Conservation (phyloP, 148 eudicot species). For the Agrostemma githago region DNA sequence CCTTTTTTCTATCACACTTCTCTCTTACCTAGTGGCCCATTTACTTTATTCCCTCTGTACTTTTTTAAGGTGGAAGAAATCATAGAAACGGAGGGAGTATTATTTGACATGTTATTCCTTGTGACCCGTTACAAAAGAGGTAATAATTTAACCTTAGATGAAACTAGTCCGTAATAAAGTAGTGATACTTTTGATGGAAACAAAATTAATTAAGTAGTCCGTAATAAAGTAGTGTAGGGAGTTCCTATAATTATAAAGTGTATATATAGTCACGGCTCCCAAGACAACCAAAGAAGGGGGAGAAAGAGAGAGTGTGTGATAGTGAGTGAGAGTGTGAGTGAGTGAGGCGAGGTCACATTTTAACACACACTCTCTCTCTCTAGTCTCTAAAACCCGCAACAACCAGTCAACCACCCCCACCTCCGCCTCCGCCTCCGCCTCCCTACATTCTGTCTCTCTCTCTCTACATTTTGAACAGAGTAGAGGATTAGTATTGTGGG, state of each 20-base stretch:
- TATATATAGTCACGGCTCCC: conserved; percentile 19
- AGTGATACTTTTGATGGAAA: too few relatives aligned
- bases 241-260: neutral
- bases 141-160: too few relatives aligned
- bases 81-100: too few relatives aligned
- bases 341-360: neutral
- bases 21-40: too few relatives aligned
- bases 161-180: too few relatives aligned
- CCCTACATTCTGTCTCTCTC: neutral
- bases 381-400: conserved; percentile 11
- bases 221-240: too few relatives aligned
- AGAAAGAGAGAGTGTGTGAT: neutral
- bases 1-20: too few relatives aligned
- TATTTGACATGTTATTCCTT: too few relatives aligned
- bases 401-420: neutral
- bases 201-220: too few relatives aligned
- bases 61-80: too few relatives aligned
- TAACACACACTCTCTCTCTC: neutral
- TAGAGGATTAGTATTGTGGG: neutral
- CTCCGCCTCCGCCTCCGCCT: neutral
- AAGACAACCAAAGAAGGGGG: conserved; percentile 2
- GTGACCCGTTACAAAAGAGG: too few relatives aligned
- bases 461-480: neutral
- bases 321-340: conserved; percentile 10
- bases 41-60: too few relatives aligned